Evolutionary conservation across 805 yeast genomes (phyloP).

Genomic region (Ascoidea asiatica): DNA sequence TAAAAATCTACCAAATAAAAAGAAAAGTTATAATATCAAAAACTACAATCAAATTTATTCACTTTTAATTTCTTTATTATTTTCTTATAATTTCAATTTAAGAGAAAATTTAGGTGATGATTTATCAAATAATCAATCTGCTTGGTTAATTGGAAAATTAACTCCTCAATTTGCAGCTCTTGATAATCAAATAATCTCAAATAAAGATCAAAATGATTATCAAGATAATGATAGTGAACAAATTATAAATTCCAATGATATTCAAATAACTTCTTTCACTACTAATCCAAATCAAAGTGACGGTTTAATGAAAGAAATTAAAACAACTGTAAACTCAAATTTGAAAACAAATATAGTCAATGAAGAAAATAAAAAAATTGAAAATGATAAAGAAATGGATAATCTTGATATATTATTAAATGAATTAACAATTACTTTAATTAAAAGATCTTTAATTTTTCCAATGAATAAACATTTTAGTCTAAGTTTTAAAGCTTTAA

Average conservation of each 20-base stretch:
- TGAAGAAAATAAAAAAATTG: slow-evolving; percentile 29
- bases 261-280: slow-evolving; percentile 4
- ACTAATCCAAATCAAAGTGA: slow-evolving; percentile 10
- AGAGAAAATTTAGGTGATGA: slow-evolving; percentile 63
- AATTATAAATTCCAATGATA: slow-evolving; percentile 5
- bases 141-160: slow-evolving; percentile 87
- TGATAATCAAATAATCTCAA: slow-evolving; percentile 40
- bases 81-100: slow-evolving; percentile 61
- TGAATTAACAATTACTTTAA: slow-evolving; percentile 44
- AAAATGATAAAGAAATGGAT: slow-evolving; percentile 56
- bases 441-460: slow-evolving; percentile 61
- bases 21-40: slow-evolving; percentile 42
- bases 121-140: slow-evolving; percentile 68
- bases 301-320: slow-evolving; percentile 9
- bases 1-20: slow-evolving; percentile 43
- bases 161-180: slow-evolving; percentile 66
- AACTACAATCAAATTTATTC: slow-evolving; percentile 45
- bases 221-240: slow-evolving; percentile 17
- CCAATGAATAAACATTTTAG: slow-evolving; percentile 70
- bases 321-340: too few relatives aligned
- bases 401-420: slow-evolving; percentile 52
- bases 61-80: slow-evolving; percentile 52
- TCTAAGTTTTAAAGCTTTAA: slow-evolving; percentile 52
- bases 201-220: slow-evolving; percentile 15
- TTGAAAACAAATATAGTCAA: slow-evolving; percentile 2